Evolutionary conservation across 805 yeast species (phyloP).

Genomic region (Pichia scutulata): DNA sequence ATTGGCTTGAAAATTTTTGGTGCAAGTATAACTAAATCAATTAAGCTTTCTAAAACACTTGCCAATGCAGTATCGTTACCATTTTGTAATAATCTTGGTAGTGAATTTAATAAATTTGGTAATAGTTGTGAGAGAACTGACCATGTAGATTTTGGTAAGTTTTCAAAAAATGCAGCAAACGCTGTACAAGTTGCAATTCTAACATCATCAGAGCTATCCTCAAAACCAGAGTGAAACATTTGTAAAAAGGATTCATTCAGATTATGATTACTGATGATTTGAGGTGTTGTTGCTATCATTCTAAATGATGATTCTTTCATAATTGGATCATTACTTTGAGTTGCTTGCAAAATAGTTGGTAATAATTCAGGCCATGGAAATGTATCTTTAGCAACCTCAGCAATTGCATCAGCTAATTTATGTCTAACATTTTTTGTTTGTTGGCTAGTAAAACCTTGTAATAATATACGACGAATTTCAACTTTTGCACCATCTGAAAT

Average conservation of each 20-base stretch:
- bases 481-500: slow-evolving; percentile 48
- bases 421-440: slow-evolving; percentile 78
- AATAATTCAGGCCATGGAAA: slow-evolving; percentile 72
- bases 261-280: slow-evolving; percentile 47
- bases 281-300: slow-evolving; percentile 79
- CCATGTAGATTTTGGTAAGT: slow-evolving; percentile 76
- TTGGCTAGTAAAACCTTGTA: slow-evolving; percentile 64
- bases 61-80: slow-evolving; percentile 80
- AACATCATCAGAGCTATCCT: slow-evolving; percentile 72
- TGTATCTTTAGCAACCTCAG: slow-evolving; percentile 78
- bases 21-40: slow-evolving; percentile 86
- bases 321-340: slow-evolving; percentile 41
- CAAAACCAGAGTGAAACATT: slow-evolving; percentile 73
- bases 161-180: slow-evolving; percentile 81
- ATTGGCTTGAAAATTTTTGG: slow-evolving; percentile 90
- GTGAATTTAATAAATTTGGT: slow-evolving; percentile 76
- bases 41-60: slow-evolving; percentile 79
- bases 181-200: slow-evolving; percentile 90
- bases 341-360: slow-evolving; percentile 64
- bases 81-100: slow-evolving; percentile 73
- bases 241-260: slow-evolving; percentile 44
- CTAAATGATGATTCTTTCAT: slow-evolving; percentile 89
- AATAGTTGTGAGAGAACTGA: slow-evolving; percentile 64
- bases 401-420: slow-evolving; percentile 87
- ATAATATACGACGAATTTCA: slow-evolving; percentile 57